Base-by-base conservation (phyloP, 768 basidiomycete genomes). In the Psilocybe azurescens region DNA sequence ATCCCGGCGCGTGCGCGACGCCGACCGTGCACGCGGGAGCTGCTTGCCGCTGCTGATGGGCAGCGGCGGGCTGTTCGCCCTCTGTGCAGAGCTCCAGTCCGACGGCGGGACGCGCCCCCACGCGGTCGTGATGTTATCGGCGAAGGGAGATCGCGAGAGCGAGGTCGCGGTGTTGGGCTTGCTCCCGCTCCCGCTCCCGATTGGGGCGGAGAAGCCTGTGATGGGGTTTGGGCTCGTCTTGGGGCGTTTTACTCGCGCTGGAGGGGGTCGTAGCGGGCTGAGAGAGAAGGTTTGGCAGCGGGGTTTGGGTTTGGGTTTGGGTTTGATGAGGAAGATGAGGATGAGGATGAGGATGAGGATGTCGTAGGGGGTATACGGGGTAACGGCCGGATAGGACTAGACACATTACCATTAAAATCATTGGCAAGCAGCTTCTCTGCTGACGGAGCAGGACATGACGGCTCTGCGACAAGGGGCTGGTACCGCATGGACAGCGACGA, bases 391-490 rank as follows among this genome's bases (percentile, higher is more conserved):
- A 69, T 48, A 39, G 67, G 55, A 55, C 55, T 62, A n/a, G 65
- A 36, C 16, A 62, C 46, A n/a, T 29, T 53, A 8, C 67, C 32
- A n/a, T 60, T 41, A 58, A 59, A 44, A 11, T 52, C 53, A 3
- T 56, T 38, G 54, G 67, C 24, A 24, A 5, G 53, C 6, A 9
- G 18, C 39, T 32, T 62, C 61, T 5, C 61, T 5, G 65, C 41
- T 5, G 58, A 11, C 7, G 58, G 33, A 30, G 32, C 29, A 33
- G 56, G 14, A 18, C 24, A 24, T 24, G 60, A 36, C 4, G 62
- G 65, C 51, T 72, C 70, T 3, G 72, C 70, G 7, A 69, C 65
- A 58, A 74, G 60, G 11, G 75, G 59, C 51, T 73, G 75, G 57
- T 72, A 72, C 24, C 70, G 67, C 59, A 73, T 72, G n/a, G 66